Conservation (phyloP, 805 yeast species). For the Metschnikowia matae region DNA sequence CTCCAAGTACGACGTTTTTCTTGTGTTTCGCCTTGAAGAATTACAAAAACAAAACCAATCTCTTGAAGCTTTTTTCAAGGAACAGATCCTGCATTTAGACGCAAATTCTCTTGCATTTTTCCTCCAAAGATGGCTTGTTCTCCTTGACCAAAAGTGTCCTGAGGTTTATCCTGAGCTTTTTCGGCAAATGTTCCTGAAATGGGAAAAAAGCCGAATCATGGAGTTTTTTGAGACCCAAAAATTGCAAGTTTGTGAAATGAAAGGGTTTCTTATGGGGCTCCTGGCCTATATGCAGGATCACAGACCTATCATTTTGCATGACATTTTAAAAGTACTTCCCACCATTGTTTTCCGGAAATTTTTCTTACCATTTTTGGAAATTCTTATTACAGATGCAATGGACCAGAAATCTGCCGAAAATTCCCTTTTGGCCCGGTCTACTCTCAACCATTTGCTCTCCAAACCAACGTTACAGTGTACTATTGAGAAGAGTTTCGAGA, state of each 20-base stretch:
- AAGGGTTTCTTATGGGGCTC: slow-evolving; percentile 6
- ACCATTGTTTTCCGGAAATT: slow-evolving; percentile 9
- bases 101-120: slow-evolving; percentile 1
- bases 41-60: slow-evolving; percentile 15
- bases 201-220: neutral
- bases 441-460: slow-evolving; percentile 39
- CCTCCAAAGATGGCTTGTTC: slow-evolving; percentile 50
- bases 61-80: neutral
- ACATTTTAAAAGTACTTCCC: slow-evolving; percentile 7
- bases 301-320: slow-evolving; percentile 1
- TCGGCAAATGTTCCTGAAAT: neutral
- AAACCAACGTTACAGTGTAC: slow-evolving; percentile 53
- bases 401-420: neutral
- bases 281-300: slow-evolving; percentile 1
- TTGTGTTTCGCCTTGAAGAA: slow-evolving; percentile 50
- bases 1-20: slow-evolving; percentile 17
- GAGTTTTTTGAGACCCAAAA: slow-evolving; percentile 4
- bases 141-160: slow-evolving; percentile 35
- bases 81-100: slow-evolving; percentile 14
- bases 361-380: slow-evolving; percentile 6
- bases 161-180: slow-evolving; percentile 11
- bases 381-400: slow-evolving; percentile 3
- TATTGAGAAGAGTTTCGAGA: slow-evolving; percentile 42
- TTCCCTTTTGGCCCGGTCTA: slow-evolving; percentile 10
- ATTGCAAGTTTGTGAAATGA: slow-evolving; percentile 11